A percentile compares a stretch with the other conserved stretches of the same genome.
Conservation (phyloP, 2,329 filamentous ascomycete species). For the Alternaria panax region DNA sequence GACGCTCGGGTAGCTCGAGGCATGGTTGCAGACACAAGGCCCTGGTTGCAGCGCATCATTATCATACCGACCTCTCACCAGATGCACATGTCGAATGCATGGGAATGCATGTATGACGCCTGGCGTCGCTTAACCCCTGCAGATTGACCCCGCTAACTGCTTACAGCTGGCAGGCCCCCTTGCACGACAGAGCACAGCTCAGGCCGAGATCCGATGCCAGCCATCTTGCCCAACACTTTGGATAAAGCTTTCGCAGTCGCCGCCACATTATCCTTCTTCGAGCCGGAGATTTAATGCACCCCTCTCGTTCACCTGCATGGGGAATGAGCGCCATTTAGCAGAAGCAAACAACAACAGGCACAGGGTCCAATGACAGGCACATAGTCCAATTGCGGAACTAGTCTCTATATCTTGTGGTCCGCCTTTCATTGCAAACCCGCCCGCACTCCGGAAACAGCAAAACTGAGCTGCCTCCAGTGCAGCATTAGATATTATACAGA, state of each 20-base stretch:
- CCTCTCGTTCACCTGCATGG: slow-evolving; percentile 4
- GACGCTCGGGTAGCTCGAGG: background rate
- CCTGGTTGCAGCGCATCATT: slow-evolving; percentile 10
- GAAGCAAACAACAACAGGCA: background rate
- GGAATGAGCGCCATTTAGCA: background rate
- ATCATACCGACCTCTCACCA: background rate
- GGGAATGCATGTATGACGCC: slow-evolving; percentile 21
- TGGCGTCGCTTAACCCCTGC: slow-evolving; percentile 17
- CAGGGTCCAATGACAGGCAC: background rate
- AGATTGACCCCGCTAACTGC: background rate
- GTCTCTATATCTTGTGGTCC: slow-evolving; percentile 10
- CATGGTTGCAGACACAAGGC: slow-evolving; percentile 2
- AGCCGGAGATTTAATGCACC: slow-evolving; percentile 1
- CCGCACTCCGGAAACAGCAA: slow-evolving; percentile 6
- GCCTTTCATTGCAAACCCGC: slow-evolving; percentile 2
- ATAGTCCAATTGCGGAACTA: background rate
- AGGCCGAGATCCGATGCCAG: background rate
- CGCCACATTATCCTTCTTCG: slow-evolving; percentile 1
- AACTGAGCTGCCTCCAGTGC: slow-evolving; percentile 18
- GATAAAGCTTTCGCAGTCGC: slow-evolving; percentile 6
- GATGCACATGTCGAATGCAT: slow-evolving; percentile 9
- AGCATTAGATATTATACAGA: slow-evolving; percentile 44
- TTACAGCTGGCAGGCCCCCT: background rate
- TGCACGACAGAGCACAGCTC: slow-evolving; percentile 4
- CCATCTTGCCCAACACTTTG: slow-evolving; percentile 11